Conservation (phyloP, 129 eudicot species). For the Scalesia atractyloides region DNA sequence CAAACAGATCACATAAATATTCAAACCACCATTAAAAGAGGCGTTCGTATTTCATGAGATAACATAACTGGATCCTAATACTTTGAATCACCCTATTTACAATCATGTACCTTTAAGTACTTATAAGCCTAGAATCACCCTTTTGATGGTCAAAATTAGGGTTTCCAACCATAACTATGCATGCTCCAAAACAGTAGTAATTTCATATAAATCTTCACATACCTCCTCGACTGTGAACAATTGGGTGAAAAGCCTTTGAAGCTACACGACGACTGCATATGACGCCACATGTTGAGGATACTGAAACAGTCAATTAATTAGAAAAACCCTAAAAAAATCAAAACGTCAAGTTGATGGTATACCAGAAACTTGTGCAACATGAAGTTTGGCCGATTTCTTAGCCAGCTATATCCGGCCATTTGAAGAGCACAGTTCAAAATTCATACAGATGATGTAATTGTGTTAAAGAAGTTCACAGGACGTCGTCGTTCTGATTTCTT, state of each 20-base stretch:
- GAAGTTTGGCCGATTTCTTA: constrained; percentile 29
- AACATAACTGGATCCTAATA: neutral
- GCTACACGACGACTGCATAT: constrained; percentile 21
- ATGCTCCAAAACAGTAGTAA: neutral
- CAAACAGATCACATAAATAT: constrained; percentile 23
- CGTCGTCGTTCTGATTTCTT: constrained; percentile 13
- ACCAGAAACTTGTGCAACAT: constrained; percentile 29
- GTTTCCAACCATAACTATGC: constrained; percentile 4
- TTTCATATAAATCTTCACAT: neutral
- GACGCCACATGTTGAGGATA: constrained; percentile 34
- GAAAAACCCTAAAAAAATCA: neutral
- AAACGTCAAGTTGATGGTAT: neutral
- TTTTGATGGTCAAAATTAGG: constrained; percentile 10
- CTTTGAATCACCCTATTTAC: neutral
- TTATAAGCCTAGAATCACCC: neutral
- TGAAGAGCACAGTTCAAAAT: neutral
- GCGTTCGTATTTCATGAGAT: neutral
- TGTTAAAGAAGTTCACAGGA: neutral
- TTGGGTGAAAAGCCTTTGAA: constrained; percentile 21
- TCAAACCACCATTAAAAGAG: neutral
- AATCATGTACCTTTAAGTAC: neutral
- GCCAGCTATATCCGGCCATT: constrained; percentile 35
- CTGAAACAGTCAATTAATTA: constrained; percentile 24
- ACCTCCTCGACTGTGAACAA: constrained; percentile 24
- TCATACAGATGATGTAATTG: neutral